Base-by-base conservation (phyloP, 805 yeast genomes). In the Zygotorulaspora sp. region DNA sequence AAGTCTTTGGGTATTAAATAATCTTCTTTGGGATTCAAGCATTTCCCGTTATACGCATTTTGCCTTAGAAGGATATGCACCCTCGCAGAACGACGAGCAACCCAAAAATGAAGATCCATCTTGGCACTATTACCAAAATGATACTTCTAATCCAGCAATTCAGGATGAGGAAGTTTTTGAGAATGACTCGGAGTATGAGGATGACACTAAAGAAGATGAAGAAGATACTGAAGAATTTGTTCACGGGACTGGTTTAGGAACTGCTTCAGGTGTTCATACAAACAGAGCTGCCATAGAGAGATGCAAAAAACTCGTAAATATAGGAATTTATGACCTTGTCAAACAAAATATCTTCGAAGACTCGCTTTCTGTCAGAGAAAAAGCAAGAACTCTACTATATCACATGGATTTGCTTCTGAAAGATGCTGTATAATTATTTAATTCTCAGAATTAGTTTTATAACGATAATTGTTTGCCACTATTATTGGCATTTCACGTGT, bases 1-100 rank as follows among this genome's bases (percentile, higher is more conserved):
- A 1, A 38, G 55, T 28, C 35, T 60, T 22, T 58, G 63, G 63
- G 54, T 58, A 1, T 41, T 60, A 14, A 59, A 54, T 28, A 60
- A 60, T 38, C 37, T 60, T 8, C 40, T 58, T 6, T 60, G 65
- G 65, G 53, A 57, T 38, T 57, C 63, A 1, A 45, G 55, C 5
- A 38, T 54, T 10, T 49, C 57, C 1, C 48, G 43, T 15, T 54
- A 51, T 35, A 47, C 55, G 2, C 52, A 53, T 24, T 51, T 45
- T 28, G 52, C 48, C 5, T 30, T 50, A 17, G 55, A 51, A 30
- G 47, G 47, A n/a, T 43, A 40, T 23, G 32, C 44, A 8, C 41
- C 41, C 6, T 36, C 44, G 4, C 39, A 37, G 5, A 31, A 35
- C 5, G 43, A 38, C 2, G 44, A 35, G 5, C 36, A 31, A 16